These are phyloP conservation scores for Neophaeococcomyces aloes DNA, from an alignment of 2,329 filamentous ascomycete species.

Conservation along the genomic window DNA sequence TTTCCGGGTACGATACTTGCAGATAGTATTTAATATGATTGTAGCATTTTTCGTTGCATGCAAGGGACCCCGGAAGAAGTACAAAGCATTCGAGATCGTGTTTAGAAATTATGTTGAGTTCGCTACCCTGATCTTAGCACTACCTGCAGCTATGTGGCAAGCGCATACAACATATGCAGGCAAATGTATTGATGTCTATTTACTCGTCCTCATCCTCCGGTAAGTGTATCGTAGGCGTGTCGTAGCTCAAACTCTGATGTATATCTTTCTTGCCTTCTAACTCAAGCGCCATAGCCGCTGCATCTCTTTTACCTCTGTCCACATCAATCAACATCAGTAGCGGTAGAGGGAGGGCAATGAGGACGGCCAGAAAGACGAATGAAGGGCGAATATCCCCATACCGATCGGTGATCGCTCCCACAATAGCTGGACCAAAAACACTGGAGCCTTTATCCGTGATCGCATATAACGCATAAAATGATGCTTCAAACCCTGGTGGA, in stretches of 20 bases:
- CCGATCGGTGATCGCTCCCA: slow-evolving; percentile 80
- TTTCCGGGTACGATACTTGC: too few species aligned
- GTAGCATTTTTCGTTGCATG: too few species aligned
- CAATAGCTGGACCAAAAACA: slow-evolving; percentile 86
- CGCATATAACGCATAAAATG: slow-evolving; percentile 92
- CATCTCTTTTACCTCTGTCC: slow-evolving; percentile 62
- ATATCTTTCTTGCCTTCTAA: slow-evolving; percentile 25
- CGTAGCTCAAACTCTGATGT: background rate
- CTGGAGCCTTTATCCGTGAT: slow-evolving; percentile 96
- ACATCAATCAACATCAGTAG: slow-evolving; percentile 79
- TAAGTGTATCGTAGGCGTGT: slow-evolving; percentile 15
- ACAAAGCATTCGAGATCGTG: too few species aligned
- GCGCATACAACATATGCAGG: too few species aligned
- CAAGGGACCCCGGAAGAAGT: too few species aligned
- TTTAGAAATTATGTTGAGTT: too few species aligned
- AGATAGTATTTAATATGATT: too few species aligned
- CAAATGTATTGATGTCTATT: background rate
- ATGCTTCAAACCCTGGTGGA: slow-evolving; percentile 84
- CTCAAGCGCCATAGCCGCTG: slow-evolving; percentile 50
- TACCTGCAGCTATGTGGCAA: too few species aligned
- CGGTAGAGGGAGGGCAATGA: slow-evolving; percentile 77
- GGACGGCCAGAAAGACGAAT: slow-evolving; percentile 78
- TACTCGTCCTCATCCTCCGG: slow-evolving; percentile 16
- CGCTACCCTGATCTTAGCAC: too few species aligned
- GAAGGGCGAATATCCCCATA: slow-evolving; percentile 72